Base-by-base conservation (phyloP, 2,329 filamentous ascomycete species). In the Geosmithia putterillii region DNA sequence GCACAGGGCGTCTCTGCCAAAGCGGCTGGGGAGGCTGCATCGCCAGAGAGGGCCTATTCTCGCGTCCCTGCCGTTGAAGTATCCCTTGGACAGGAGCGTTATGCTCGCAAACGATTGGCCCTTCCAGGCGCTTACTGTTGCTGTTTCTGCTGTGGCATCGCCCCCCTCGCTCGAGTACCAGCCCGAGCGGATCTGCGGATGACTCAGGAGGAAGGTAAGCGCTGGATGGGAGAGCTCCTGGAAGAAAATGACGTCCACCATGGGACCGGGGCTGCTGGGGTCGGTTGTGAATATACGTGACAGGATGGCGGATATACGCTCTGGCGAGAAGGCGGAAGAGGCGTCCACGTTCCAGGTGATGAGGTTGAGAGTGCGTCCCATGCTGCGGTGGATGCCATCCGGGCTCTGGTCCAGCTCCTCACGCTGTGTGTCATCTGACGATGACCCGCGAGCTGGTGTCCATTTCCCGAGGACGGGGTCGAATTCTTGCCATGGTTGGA, bases 341-440 rank as follows among this genome's bases (percentile, higher is more conserved):
- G 52, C 48, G 40, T 61, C 54, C 20, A 61, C 46, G 47, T 63
- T 62, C 57, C 57, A 62, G 38, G 60, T 58, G 21, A 54, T 45
- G 7, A 62, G 44, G 10, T 10, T 10, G 10, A 25, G n/a, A n/a
- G n/a, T n/a, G n/a, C 23, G 45, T 48, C 21, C 50, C 45, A 23
- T 15, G 40, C 22, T 22, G 17, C 20, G 18, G 32, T n/a, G 41
- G 7, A 15, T 23, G 18, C 20, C 20, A 19, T 36, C 25, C 14
- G 10, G 25, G 12, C 25, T 15, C 32, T 14, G 41, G 18, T n/a
- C n/a, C n/a, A 17, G 35, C 14, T 35, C 32, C 10, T 25, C 6
- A 21, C 17, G 10, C 18, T 6, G 12, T 5, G 32, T 28, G 18
- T 7, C 17, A 19, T 6, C 17, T 5, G 4, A 7, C 4, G 32